Conservation (phyloP, 1,139 yeast species). For the Meyerozyma carpophila region DNA sequence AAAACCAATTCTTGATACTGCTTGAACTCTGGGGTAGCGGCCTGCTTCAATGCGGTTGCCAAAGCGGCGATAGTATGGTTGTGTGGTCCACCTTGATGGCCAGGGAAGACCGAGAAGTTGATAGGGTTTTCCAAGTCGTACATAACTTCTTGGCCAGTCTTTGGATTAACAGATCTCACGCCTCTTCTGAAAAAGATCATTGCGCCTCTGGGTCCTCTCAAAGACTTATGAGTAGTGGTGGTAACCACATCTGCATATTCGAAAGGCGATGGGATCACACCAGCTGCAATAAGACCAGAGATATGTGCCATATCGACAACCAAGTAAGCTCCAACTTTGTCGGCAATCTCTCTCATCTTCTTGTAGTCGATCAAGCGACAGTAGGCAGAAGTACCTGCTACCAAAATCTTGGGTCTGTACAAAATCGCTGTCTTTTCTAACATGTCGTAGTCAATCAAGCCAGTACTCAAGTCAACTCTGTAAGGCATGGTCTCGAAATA, state of each 20-base stretch:
- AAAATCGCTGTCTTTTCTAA: conserved; percentile 77
- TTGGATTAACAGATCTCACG: conserved; percentile 65
- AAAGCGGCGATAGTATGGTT: conserved; percentile 95
- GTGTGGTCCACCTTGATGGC: conserved; percentile 99
- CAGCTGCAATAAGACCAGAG: conserved; percentile 90
- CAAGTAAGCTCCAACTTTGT: conserved; percentile 87
- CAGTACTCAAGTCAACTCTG: conserved; percentile 79
- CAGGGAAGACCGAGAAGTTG: conserved; percentile 96
- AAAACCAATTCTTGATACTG: conserved; percentile 81
- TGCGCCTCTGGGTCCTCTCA: conserved; percentile 98
- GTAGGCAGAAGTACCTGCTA: conserved; percentile 96
- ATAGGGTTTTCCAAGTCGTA: conserved; percentile 87
- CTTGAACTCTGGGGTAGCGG: conserved; percentile 77
- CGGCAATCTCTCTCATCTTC: conserved; percentile 85
- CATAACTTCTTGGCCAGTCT: conserved; percentile 81
- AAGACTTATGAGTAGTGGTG: conserved; percentile 93
- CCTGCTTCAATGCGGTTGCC: conserved; percentile 92
- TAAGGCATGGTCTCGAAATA: conserved; percentile 98
- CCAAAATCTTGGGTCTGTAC: conserved; percentile 90
- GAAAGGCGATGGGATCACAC: conserved; percentile 89
- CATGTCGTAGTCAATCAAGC: conserved; percentile 86
- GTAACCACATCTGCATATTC: conserved; percentile 94
- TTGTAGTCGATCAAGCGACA: conserved; percentile 87
- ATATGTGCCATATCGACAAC: conserved; percentile 96
- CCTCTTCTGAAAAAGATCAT: conserved; percentile 97